phyloP scores from a whole-genome alignment of 2,329 filamentous ascomycete genomes.

The Cytospora chrysosperma region DNA sequence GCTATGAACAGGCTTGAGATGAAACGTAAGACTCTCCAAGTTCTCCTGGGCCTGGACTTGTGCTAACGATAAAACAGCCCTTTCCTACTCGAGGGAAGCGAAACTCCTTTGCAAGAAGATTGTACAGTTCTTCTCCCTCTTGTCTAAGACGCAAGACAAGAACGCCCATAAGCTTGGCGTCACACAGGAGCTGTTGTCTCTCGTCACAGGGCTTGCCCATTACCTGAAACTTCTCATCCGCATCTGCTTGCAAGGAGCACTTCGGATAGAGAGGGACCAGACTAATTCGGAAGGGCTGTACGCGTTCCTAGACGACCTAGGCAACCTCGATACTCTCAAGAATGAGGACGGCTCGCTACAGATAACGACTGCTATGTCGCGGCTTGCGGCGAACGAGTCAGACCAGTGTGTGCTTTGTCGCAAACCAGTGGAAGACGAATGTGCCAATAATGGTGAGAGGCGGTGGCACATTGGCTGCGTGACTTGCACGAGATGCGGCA shows the following conservation, averaged over 20 bases:
- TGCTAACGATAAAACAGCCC: constrained; percentile 50
- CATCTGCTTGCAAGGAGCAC: constrained; percentile 89
- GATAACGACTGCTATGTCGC: constrained; percentile 62
- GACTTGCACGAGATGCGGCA: constrained; percentile 64
- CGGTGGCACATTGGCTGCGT: constrained; percentile 86
- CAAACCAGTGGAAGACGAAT: constrained; percentile 93
- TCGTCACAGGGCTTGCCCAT: constrained; percentile 93
- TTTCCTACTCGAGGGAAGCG: constrained; percentile 92
- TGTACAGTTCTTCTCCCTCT: constrained; percentile 91
- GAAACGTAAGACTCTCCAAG: constrained; percentile 62
- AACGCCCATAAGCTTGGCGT: constrained; percentile 90
- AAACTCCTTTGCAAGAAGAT: constrained; percentile 99
- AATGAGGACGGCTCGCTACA: constrained; percentile 63
- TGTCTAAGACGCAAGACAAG: constrained; percentile 92
- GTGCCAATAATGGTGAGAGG: constrained; percentile 69
- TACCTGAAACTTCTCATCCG: constrained; percentile 97
- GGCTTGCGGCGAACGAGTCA: constrained; percentile 70
- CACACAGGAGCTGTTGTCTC: constrained; percentile 94
- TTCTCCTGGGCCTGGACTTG: constrained; percentile 24
- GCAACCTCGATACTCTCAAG: constrained; percentile 76
- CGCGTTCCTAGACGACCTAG: constrained; percentile 79
- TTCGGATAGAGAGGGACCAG: constrained; percentile 87
- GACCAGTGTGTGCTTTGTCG: constrained; percentile 83
- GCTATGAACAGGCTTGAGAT: constrained; percentile 67
- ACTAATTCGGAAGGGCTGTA: constrained; percentile 72